phyloP scores from a whole-genome alignment of 768 basidiomycete genomes.

The Collybia nuda region DNA sequence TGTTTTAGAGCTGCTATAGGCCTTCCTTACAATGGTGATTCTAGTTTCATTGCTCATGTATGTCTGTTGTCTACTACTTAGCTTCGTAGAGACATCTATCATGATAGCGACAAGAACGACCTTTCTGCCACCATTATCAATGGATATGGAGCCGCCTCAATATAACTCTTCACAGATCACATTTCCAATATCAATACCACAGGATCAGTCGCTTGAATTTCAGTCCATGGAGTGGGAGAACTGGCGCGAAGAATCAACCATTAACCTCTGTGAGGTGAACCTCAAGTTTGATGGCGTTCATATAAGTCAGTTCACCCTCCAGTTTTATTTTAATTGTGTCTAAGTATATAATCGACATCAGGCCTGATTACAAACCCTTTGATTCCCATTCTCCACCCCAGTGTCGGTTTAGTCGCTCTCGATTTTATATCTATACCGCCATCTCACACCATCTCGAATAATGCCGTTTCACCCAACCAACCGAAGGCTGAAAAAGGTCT shows the following conservation, averaged over 20 bases:
- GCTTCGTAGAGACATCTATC: conserved; percentile 47
- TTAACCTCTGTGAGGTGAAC: conserved; percentile 63
- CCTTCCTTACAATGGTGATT: conserved; percentile 55
- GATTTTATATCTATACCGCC: conserved; percentile 39
- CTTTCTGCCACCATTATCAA: conserved; percentile 37
- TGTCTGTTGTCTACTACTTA: conserved; percentile 2
- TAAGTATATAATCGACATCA: conserved; percentile 17
- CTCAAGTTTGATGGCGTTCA: conserved; percentile 43
- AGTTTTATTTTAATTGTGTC: not conserved
- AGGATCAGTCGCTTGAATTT: conserved; percentile 17
- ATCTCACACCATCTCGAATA: conserved; percentile 4
- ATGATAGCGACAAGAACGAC: conserved; percentile 64
- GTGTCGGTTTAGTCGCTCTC: conserved; percentile 39
- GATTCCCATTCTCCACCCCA: conserved; percentile 39
- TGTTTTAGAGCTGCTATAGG: conserved; percentile 64
- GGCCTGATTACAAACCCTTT: conserved; percentile 44
- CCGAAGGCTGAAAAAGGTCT: conserved; percentile 23
- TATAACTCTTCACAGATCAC: conserved; percentile 38
- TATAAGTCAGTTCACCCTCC: conserved; percentile 36
- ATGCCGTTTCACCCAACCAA: conserved; percentile 13
- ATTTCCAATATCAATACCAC: no score
- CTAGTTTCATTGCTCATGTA: not conserved
- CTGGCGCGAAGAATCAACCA: conserved; percentile 57
- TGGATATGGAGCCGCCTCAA: conserved; percentile 17
- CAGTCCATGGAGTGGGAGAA: conserved; percentile 44